phyloP scores from a whole-genome alignment of 257 asterid genomes.

The Osmanthus fragrans region DNA sequence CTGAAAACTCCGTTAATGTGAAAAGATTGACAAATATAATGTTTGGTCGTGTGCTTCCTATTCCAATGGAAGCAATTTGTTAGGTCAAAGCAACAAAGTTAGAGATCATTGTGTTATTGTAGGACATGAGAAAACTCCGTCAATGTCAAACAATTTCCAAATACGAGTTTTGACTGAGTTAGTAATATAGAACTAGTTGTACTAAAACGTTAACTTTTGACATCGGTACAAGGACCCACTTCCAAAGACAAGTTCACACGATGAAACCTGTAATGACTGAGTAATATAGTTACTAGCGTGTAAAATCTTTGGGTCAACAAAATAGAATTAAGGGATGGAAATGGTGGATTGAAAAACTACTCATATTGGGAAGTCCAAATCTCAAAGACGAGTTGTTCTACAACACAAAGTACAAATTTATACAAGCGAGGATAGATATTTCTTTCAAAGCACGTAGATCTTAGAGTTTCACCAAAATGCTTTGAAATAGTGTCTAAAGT shows the following conservation, averaged over 20 bases:
- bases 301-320: not conserved
- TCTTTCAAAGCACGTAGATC: not conserved
- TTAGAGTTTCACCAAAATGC: not conserved
- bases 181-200: not conserved
- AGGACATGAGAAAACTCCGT: not conserved
- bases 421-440: not conserved
- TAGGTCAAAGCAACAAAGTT: not conserved
- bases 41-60: not conserved
- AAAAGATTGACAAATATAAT: no score
- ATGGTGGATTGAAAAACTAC: not conserved
- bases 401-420: not conserved
- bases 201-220: not conserved
- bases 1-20: no score
- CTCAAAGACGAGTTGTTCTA: not conserved
- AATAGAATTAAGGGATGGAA: not conserved
- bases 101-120: not conserved
- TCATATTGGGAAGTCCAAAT: not conserved
- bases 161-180: not conserved
- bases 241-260: not conserved
- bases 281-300: not conserved
- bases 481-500: not conserved
- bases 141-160: not conserved
- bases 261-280: not conserved
- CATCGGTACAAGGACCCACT: not conserved
- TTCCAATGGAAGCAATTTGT: not conserved